Evolutionary conservation across 2,329 filamentous ascomycete species (phyloP).

Genomic region (Arthrinium puccinioides): DNA sequence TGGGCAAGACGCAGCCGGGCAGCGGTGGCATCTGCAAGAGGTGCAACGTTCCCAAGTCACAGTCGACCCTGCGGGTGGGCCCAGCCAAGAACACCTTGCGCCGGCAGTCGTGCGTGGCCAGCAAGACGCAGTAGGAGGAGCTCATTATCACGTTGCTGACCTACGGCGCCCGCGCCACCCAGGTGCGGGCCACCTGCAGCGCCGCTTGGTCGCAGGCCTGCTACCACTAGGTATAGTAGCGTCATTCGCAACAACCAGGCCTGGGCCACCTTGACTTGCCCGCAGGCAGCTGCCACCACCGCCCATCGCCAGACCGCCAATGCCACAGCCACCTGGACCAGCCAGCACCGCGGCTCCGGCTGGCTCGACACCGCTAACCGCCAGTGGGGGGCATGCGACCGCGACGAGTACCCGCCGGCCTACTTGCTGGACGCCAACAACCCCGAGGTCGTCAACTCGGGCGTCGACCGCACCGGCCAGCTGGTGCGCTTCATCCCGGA

Average conservation of each 20-base stretch:
- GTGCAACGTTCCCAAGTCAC: too few species aligned
- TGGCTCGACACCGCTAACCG: not conserved
- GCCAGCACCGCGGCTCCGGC: not conserved
- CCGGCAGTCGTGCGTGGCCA: too few species aligned
- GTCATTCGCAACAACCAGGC: constrained; percentile 6
- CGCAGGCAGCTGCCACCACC: not conserved
- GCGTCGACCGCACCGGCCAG: constrained; percentile 2
- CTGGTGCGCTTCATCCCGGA: constrained; percentile 6
- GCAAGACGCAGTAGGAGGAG: too few species aligned
- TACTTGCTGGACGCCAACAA: not conserved
- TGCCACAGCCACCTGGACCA: not conserved
- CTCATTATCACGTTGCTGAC: constrained; percentile 10
- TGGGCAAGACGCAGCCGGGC: too few species aligned
- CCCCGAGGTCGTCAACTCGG: not conserved
- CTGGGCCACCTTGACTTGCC: constrained; percentile 7
- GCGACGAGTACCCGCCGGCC: constrained; percentile 3
- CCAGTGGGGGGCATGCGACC: not conserved
- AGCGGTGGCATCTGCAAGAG: too few species aligned
- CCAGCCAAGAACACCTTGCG: too few species aligned
- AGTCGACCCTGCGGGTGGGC: too few species aligned
- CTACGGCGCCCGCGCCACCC: constrained; percentile 6
- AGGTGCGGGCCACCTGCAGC: constrained; percentile 6
- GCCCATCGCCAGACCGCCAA: not conserved
- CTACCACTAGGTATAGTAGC: constrained; percentile 15
- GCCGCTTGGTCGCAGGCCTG: constrained; percentile 12